Evolutionary conservation across 2,329 filamentous ascomycete genomes (phyloP).

Genomic region (Fusarium sp.): DNA sequence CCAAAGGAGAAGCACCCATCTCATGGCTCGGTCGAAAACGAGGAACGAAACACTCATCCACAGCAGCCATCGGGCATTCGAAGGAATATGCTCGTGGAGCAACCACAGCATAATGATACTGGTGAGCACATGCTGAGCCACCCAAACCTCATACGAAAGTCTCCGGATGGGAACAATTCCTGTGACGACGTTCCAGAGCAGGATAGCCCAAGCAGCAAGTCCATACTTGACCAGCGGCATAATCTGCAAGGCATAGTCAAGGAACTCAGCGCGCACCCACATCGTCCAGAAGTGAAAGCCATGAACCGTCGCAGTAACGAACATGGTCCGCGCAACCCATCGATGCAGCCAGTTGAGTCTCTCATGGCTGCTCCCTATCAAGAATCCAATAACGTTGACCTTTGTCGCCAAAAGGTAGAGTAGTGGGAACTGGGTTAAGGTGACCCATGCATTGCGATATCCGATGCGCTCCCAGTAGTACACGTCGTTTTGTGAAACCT

Average conservation of each 20-base stretch:
- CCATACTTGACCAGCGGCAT: constrained; percentile 75
- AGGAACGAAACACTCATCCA: constrained; percentile 73
- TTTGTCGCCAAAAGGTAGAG: constrained; percentile 71
- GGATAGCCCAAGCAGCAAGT: constrained; percentile 71
- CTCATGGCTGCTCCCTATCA: constrained; percentile 73
- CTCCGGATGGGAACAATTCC: constrained; percentile 71
- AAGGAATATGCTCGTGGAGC: constrained; percentile 70
- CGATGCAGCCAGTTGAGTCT: constrained; percentile 78
- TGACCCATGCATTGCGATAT: constrained; percentile 74
- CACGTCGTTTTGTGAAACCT: constrained; percentile 60
- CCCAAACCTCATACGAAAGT: constrained; percentile 75
- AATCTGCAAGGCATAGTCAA: constrained; percentile 65
- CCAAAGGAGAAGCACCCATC: constrained; percentile 59
- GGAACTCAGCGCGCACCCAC: constrained; percentile 69
- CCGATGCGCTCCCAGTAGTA: constrained; percentile 73
- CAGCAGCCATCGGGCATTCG: constrained; percentile 67
- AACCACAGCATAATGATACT: constrained; percentile 71
- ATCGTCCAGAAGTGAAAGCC: constrained; percentile 75
- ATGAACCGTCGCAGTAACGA: constrained; percentile 74
- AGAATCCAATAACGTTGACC: constrained; percentile 65
- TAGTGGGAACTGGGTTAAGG: constrained; percentile 71
- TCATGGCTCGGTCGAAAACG: constrained; percentile 68
- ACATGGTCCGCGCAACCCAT: constrained; percentile 75
- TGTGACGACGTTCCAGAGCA: constrained; percentile 72
- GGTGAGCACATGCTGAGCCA: constrained; percentile 72